Evolutionary conservation across 108 stramenopile species (phyloP).

Genomic region (Parmales sp.): DNA sequence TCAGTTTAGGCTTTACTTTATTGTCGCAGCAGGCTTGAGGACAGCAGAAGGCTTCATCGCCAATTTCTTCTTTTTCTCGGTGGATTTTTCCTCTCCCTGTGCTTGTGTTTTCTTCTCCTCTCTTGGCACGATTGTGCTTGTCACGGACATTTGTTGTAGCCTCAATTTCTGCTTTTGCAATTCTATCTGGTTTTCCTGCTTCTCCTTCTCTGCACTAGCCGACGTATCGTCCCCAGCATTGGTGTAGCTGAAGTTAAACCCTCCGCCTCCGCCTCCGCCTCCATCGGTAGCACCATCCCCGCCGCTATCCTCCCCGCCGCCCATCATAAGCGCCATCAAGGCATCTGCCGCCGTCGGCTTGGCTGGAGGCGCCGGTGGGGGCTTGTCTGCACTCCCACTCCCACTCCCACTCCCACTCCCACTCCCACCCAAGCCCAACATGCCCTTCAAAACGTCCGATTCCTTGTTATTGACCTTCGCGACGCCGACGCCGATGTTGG

Average conservation of each 20-base stretch:
- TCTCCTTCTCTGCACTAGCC: no score
- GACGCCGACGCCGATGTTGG: slow-evolving; percentile 13
- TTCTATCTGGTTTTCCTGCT: no score
- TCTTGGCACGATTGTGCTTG: no score
- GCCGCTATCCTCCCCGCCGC: slow-evolving; percentile 27
- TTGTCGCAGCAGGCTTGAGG: no score
- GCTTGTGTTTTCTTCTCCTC: no score
- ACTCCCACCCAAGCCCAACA: slow-evolving; percentile 16
- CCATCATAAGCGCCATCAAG: slow-evolving; percentile 47
- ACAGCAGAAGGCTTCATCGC: no score
- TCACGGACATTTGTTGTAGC: no score
- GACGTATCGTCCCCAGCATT: slow-evolving; percentile 66
- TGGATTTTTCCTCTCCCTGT: no score
- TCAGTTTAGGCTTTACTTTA: no score
- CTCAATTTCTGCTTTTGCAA: no score
- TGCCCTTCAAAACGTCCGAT: slow-evolving; percentile 30
- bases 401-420: not conserved
- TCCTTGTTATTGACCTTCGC: slow-evolving; percentile 16
- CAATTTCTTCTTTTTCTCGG: no score
- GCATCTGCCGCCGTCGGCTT: slow-evolving; percentile 48
- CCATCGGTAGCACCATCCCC: slow-evolving; percentile 12
- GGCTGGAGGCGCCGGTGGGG: slow-evolving; percentile 13
- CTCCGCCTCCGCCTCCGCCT: slow-evolving; percentile 18
- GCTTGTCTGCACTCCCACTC: not conserved
- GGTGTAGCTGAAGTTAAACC: slow-evolving; percentile 69